These are phyloP conservation scores for Debaryomyces sp. DNA, from an alignment of 1,139 yeast genomes.

Conservation along the genomic window DNA sequence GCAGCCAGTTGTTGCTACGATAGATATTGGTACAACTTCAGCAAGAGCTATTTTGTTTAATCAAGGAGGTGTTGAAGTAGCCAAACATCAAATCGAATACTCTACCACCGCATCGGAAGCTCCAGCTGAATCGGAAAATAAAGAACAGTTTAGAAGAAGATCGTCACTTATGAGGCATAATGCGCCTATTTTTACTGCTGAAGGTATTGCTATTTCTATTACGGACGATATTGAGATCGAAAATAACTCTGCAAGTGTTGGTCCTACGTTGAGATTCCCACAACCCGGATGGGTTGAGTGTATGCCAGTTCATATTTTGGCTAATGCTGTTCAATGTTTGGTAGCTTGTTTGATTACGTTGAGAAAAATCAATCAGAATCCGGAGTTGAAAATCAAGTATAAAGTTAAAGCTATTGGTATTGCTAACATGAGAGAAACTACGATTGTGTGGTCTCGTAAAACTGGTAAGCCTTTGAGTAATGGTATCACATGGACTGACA, in stretches of 20 bases:
- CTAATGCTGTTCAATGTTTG: slow-evolving; percentile 78
- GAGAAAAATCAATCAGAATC: slow-evolving; percentile 58
- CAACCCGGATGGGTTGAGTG: slow-evolving; percentile 95
- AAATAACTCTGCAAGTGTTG: slow-evolving; percentile 53
- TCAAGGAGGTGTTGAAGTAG: slow-evolving; percentile 72
- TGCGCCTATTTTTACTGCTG: slow-evolving; percentile 68
- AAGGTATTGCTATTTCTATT: slow-evolving; percentile 68
- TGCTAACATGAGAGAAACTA: slow-evolving; percentile 95
- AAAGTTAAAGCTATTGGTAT: slow-evolving; percentile 72
- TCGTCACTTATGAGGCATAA: slow-evolving; percentile 51
- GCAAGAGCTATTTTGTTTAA: slow-evolving; percentile 87
- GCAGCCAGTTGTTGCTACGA: slow-evolving; percentile 64
- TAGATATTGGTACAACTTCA: slow-evolving; percentile 93
- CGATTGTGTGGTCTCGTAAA: slow-evolving; percentile 82
- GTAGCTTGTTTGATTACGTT: slow-evolving; percentile 64
- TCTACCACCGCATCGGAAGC: slow-evolving; percentile 70
- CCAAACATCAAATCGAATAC: slow-evolving; percentile 88
- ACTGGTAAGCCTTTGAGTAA: slow-evolving; percentile 84
- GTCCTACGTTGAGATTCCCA: slow-evolving; percentile 74
- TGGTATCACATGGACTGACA: slow-evolving; percentile 97
- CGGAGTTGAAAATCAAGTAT: slow-evolving; percentile 52
- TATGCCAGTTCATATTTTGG: slow-evolving; percentile 82
- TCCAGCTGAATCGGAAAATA: slow-evolving; percentile 46
- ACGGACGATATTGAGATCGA: slow-evolving; percentile 65
- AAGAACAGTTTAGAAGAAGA: slow-evolving; percentile 55